Percentiles rank a stretch among this genome's conserved stretches.
phyloP scores from a whole-genome alignment of 1,284 basidiomycete species.

The Apiotrichum laibachii region DNA sequence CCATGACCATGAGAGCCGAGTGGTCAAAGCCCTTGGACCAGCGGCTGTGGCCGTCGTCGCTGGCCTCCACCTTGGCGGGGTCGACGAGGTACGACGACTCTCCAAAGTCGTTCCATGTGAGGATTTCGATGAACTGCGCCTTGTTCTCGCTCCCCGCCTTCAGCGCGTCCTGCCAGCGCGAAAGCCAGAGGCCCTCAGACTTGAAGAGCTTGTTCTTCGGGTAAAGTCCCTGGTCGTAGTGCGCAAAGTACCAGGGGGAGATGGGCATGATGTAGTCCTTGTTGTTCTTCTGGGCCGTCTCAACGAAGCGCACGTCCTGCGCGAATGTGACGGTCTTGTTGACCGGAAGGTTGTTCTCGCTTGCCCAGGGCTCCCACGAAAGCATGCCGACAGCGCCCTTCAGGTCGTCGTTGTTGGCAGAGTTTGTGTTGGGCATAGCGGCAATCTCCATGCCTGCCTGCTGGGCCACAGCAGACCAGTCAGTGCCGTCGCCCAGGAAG shows the following conservation, averaged over 20 bases:
- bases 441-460: constrained; percentile 35
- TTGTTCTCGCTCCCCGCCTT: constrained; percentile 22
- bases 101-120: constrained; percentile 53
- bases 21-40: constrained; percentile 48
- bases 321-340: constrained; percentile 29
- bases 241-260: constrained; percentile 51
- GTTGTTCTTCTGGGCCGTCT: constrained; percentile 15
- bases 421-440: constrained; percentile 36
- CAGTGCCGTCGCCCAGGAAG: constrained; percentile 49
- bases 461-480: constrained; percentile 34
- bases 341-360: constrained; percentile 42
- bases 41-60: constrained; percentile 44
- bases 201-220: constrained; percentile 51
- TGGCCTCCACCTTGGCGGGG: constrained; percentile 37
- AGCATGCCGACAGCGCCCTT: constrained; percentile 40
- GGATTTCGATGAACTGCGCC: constrained; percentile 44
- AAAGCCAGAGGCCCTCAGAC: constrained; percentile 47
- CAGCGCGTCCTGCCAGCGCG: constrained; percentile 50
- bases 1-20: constrained; percentile 45
- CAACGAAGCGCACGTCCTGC: constrained; percentile 38
- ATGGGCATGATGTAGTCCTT: constrained; percentile 50
- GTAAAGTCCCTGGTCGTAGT: constrained; percentile 48
- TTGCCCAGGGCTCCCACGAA: constrained; percentile 50
- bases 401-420: constrained; percentile 9
- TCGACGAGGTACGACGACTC: constrained; percentile 49